Evolutionary conservation across 2,329 filamentous ascomycete genomes (phyloP).

Genomic region (Ophiostoma quercus): DNA sequence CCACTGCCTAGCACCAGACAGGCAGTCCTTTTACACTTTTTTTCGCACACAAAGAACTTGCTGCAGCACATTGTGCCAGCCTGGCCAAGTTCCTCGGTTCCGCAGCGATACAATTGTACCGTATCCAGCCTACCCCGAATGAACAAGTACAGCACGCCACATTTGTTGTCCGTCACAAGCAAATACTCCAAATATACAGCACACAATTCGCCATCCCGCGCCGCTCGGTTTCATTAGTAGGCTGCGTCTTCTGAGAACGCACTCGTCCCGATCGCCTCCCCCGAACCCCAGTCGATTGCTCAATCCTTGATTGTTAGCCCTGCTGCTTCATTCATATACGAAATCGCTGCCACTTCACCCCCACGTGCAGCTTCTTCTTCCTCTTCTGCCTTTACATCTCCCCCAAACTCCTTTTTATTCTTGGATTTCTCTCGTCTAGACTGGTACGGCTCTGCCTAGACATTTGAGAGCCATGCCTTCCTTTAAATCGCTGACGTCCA

Average conservation of each 20-base stretch:
- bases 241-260: not conserved
- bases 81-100: slow-evolving; percentile 8
- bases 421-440: slow-evolving; percentile 14
- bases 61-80: not conserved
- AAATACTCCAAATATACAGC: not conserved
- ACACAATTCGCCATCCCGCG: slow-evolving; percentile 11
- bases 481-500: slow-evolving; percentile 52
- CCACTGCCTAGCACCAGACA: not conserved
- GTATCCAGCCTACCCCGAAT: slow-evolving; percentile 13
- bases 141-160: slow-evolving; percentile 9
- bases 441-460: slow-evolving; percentile 5
- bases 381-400: not conserved
- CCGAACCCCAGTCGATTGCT: slow-evolving; percentile 8
- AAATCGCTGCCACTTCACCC: slow-evolving; percentile 3
- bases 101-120: not conserved
- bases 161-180: not conserved
- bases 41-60: not conserved
- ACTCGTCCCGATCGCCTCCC: slow-evolving; percentile 16
- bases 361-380: slow-evolving; percentile 8
- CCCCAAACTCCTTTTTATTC: not conserved
- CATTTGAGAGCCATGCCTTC: slow-evolving; percentile 27
- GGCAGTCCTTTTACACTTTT: not conserved
- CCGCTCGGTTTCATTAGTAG: not conserved
- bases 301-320: slow-evolving; percentile 6
- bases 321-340: slow-evolving; percentile 12